Evolutionary conservation across 768 basidiomycete species (phyloP), one percentile per base, ranked within the genome.

Genomic region (Suillus luteus): DNA sequence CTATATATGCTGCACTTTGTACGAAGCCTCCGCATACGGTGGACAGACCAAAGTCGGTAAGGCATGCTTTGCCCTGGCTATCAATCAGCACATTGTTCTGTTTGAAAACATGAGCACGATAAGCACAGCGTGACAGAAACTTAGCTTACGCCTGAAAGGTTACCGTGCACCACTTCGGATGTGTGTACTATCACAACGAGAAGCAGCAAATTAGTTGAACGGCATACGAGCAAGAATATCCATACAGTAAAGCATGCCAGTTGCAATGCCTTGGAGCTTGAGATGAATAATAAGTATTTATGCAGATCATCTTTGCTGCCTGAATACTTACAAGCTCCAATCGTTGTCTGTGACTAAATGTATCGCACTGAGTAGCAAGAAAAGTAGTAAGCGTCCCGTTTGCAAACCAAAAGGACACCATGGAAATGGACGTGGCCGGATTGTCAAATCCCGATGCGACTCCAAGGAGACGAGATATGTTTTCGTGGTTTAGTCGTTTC

Each of bases 41-140:
- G 0, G 76, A 71, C 8, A 78, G 66, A 27, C 77, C 77, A 60
- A 78, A 78, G 59, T 78, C 74, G 22, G 75, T 68, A 27, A 78
- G 66, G 55, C 72, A 65, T 7, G 74, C 76, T 22, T 75, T 69
- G 14, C 66, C 66, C 6, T 66, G 55, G 65, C 77, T 76, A 49
- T 74, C 70, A 37, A 78, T 68, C 5, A 78, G 65, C 9, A 78
- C 69, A 49, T 77, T 78, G 1, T 68, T 67, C 77, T 78, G 60
- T 57, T 41, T 15, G 37, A 6, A 5, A 3, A 19, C 37, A 12
- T 35, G 19, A 15, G 37, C 12, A 40, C 22, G n/a, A 33, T 55
- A 55, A 7, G 11, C 8, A 48, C 22, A 61, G 7, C 24, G 22
- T 31, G 22, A 41, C 2, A 1, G 5, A 27, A 52, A 38, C 9